A percentile compares a stretch with the other conserved stretches of the same genome.
phyloP scores from a whole-genome alignment of 169 alveolate genomes.

The Blepharisma undulans region DNA sequence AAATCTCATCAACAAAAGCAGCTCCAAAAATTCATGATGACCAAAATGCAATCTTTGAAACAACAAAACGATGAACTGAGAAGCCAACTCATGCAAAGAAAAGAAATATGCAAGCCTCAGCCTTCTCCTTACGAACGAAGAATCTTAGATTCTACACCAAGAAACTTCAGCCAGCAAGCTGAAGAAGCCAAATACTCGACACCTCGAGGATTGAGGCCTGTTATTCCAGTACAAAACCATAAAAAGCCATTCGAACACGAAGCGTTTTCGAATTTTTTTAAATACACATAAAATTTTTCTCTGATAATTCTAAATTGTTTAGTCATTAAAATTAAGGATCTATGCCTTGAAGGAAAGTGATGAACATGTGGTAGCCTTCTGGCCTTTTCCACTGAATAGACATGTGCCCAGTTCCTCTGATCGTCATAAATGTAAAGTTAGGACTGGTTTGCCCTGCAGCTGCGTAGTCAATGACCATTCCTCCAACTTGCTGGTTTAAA shows the following conservation, averaged over 20 bases:
- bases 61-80: not conserved
- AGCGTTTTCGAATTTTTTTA: not conserved
- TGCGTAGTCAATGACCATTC: not conserved
- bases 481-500: not conserved
- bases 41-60: not conserved
- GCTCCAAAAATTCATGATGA: not conserved
- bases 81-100: not conserved
- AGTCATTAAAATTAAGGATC: not conserved
- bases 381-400: conserved; percentile 23
- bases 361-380: conserved; percentile 29
- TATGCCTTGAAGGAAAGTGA: not conserved
- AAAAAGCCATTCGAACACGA: conserved; percentile 24
- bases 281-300: not conserved
- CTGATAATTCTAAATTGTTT: not conserved
- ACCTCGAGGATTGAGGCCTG: not conserved
- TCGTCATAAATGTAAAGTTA: not conserved
- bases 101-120: not conserved
- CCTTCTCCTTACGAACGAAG: conserved; percentile 1
- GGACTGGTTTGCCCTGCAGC: conserved; percentile 7
- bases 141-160: not conserved
- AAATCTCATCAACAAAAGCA: conserved; percentile 3
- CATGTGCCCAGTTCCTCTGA: conserved; percentile 35
- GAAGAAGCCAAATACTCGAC: conserved; percentile 9
- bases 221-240: not conserved
- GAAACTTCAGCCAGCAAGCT: not conserved